Base-by-base conservation (phyloP, 345 rosid genomes). In the Eutrema yunnanense region DNA sequence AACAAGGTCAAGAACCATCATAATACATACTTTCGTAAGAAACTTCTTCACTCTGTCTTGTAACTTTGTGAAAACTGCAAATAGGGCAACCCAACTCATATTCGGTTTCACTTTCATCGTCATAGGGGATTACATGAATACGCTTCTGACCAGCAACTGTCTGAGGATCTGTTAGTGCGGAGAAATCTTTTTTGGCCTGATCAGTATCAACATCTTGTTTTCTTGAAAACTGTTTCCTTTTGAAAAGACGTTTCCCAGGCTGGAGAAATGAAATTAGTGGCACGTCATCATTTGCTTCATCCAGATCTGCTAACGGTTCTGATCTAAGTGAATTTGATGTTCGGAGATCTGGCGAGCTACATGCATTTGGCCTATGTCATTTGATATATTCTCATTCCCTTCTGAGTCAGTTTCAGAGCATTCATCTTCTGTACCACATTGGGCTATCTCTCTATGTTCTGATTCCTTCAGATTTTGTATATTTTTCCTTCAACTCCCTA, bases 401-500 rank as follows among this genome's bases (percentile, higher is more conserved):
- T 88, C 97, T 32, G 98, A 87, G 68, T 95, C 97, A 42, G 96
- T 92, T 78, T 95, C 99, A 71, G 91, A 84, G 83, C 92, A 92
- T 80, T 81, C 82, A 63, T 88, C 96, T 32, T 34, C 67, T 47
- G 78, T 69, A 53, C 65, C 66, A 73, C 68, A 71, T 32, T 81
- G 55, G 13, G 8, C 86, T 53, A 69, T 79, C 76, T 84, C 80
- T 71, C 5, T 49, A 56, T 22, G 54, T 76, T 75, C 71, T 42
- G 79, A 67, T 62, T 85, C 84, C 79, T 90, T 85, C 75, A 88
- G 38, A 42, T 77, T 73, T 68, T 83, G 86, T 81, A 95, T 88
- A 0, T 78, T 83, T 76, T 57, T 65, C 80, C 79, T 86, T 85
- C 86, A 95, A 69, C 81, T 83, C 85, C 88, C 98, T 95, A 75